Conservation (phyloP, 495 filamentous ascomycete species). For the Aspergillus kassunensis region DNA sequence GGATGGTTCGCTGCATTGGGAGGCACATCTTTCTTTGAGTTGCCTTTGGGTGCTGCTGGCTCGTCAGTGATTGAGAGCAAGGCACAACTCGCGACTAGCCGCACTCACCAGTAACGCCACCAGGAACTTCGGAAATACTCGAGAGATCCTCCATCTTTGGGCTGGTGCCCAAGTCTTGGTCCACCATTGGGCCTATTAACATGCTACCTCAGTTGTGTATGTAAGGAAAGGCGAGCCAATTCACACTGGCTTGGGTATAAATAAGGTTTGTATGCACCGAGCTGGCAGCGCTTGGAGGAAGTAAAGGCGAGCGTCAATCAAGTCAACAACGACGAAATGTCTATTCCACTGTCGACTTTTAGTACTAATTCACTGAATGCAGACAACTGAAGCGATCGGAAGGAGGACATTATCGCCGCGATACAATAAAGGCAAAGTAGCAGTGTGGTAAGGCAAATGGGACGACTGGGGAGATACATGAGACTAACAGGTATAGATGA, state of each 20-base stretch:
- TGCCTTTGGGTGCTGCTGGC: conserved; percentile 26
- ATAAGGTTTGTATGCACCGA: neutral
- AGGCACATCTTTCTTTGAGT: conserved; percentile 35
- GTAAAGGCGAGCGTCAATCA: neutral
- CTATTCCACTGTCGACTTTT: too few species aligned
- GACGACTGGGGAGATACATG: neutral
- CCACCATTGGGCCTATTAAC: conserved; percentile 41
- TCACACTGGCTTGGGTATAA: neutral
- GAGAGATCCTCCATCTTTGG: conserved; percentile 41
- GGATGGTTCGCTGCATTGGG: conserved; percentile 40
- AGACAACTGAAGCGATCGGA: neutral
- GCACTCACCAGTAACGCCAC: conserved; percentile 36
- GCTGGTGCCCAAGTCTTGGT: conserved; percentile 33
- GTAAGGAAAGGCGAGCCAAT: neutral
- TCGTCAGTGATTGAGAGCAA: conserved; percentile 10
- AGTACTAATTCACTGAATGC: conserved; percentile 4
- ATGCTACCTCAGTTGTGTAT: conserved; percentile 20
- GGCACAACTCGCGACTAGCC: neutral
- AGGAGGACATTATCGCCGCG: neutral
- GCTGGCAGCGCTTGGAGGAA: neutral
- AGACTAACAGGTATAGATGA: neutral
- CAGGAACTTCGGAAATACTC: conserved; percentile 45
- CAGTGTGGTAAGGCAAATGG: neutral
- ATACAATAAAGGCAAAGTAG: neutral
- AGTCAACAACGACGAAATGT: conserved; percentile 11